phyloP scores from a whole-genome alignment of 2,329 filamentous ascomycete genomes.

The Trichophyton simii region DNA sequence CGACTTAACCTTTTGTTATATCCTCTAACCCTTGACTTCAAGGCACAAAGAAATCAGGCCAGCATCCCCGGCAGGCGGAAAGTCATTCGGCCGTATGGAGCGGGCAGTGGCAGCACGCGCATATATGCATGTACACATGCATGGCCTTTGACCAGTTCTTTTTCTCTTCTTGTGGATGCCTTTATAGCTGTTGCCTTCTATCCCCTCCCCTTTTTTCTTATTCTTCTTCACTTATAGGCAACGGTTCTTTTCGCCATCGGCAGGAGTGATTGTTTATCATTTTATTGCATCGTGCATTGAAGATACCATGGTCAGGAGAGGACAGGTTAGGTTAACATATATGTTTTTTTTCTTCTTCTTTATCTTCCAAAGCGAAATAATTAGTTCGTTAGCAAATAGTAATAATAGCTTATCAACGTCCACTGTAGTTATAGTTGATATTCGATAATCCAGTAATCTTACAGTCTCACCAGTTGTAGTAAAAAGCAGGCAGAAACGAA shows the following conservation, averaged over 20 bases:
- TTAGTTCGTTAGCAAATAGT: neutral
- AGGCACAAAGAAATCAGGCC: neutral
- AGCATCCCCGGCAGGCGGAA: neutral
- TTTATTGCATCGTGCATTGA: conserved; percentile 1
- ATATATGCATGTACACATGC: neutral
- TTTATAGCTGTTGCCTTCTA: neutral
- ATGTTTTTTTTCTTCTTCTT: neutral
- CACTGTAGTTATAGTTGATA: neutral
- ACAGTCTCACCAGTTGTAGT: neutral
- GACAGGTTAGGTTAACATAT: neutral
- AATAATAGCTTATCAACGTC: neutral
- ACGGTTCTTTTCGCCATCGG: neutral
- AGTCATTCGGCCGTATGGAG: neutral
- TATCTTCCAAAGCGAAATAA: no score
- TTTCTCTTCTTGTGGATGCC: neutral
- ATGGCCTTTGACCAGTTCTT: neutral
- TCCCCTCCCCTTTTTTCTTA: neutral
- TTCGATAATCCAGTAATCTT: neutral
- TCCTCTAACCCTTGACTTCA: neutral
- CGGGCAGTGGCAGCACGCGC: no score
- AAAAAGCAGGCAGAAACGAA: neutral
- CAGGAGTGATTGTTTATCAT: conserved; percentile 1
- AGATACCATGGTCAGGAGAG: conserved; percentile 2
- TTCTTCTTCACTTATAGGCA: neutral
- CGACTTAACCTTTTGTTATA: neutral